phyloP scores from a whole-genome alignment of 2,329 filamentous ascomycete genomes.

The Dendrostoma leiphaemia region DNA sequence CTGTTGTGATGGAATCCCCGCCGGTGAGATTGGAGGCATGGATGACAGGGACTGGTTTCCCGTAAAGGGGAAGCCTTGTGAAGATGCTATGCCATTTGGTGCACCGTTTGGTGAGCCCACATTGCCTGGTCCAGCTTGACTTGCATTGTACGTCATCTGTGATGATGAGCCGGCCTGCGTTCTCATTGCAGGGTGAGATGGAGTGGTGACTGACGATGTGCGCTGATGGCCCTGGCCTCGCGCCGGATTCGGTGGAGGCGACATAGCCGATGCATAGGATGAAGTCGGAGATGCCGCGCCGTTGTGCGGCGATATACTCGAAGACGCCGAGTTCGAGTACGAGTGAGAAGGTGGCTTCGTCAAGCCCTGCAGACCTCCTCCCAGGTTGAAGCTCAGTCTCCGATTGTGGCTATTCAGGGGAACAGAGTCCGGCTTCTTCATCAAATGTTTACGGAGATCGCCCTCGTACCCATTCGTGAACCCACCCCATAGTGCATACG shows the following conservation, averaged over 20 bases:
- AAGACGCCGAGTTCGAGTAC: conserved; percentile 19
- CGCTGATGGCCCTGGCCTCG: conserved; percentile 14
- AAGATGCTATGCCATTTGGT: neutral
- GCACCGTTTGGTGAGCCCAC: neutral
- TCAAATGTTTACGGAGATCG: conserved; percentile 44
- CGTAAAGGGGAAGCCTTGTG: neutral
- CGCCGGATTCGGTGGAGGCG: conserved; percentile 17
- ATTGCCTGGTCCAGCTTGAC: neutral
- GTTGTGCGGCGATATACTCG: conserved; percentile 14
- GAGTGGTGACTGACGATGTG: conserved; percentile 19
- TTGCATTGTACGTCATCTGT: conserved; percentile 13
- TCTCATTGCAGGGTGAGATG: conserved; percentile 37
- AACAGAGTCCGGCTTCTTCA: conserved; percentile 37
- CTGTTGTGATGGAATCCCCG: conserved; percentile 18
- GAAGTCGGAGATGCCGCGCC: conserved; percentile 17
- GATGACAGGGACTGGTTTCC: neutral
- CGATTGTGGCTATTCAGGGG: conserved; percentile 28
- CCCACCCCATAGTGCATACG: conserved; percentile 55
- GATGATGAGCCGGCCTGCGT: conserved; percentile 26
- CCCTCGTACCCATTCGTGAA: conserved; percentile 63
- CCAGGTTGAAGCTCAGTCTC: conserved; percentile 19
- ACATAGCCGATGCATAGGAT: conserved; percentile 19
- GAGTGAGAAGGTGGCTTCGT: conserved; percentile 17
- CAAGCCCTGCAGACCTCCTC: conserved; percentile 18
- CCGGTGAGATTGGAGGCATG: conserved; percentile 14